phyloP scores from a whole-genome alignment of 140 eudicot species.

The Stevia rebaudiana region DNA sequence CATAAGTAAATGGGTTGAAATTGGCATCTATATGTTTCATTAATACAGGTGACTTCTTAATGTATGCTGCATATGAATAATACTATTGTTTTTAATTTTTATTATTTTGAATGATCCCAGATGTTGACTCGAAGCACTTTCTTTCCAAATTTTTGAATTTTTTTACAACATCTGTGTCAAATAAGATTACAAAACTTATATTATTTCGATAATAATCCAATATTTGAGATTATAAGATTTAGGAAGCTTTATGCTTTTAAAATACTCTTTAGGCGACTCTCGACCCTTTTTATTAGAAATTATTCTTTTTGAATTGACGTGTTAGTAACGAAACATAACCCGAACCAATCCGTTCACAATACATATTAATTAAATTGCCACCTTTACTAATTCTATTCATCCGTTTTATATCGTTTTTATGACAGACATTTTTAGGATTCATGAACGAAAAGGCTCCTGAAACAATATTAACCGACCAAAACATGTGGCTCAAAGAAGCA shows the following conservation, averaged over 20 bases:
- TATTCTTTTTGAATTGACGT: neutral
- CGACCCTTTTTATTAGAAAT: neutral
- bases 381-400: neutral
- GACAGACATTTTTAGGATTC: conserved; percentile 65
- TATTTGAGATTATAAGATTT: neutral
- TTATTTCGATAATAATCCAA: neutral
- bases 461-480: conserved; percentile 78
- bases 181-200: neutral
- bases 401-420: conserved; percentile 1
- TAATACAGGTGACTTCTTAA: neutral
- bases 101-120: neutral
- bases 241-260: neutral
- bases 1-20: neutral
- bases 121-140: neutral
- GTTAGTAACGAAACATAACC: neutral
- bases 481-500: conserved; percentile 91
- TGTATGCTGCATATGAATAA: neutral
- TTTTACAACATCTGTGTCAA: neutral
- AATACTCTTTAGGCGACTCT: neutral
- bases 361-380: neutral
- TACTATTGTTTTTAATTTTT: neutral
- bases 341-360: neutral
- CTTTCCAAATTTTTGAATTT: neutral
- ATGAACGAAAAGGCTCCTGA: conserved; percentile 84
- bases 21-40: neutral